phyloP scores from a whole-genome alignment of 139 green algal species.

The Chlorella ohadii region DNA sequence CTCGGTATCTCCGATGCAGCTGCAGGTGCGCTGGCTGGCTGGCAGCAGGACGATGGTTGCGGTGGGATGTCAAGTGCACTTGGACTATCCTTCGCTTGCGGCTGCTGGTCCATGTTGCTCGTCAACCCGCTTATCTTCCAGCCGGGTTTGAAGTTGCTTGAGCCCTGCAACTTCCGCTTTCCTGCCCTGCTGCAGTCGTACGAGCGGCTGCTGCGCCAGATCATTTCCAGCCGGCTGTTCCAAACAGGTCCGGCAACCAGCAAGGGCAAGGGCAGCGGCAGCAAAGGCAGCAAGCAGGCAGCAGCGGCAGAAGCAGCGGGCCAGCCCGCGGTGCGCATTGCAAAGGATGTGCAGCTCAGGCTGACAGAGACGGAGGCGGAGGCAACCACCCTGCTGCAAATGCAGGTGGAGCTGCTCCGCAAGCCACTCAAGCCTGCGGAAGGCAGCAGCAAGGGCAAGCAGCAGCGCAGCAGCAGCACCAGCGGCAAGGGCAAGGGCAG shows the following conservation, averaged over 20 bases:
- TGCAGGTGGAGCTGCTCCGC: conserved; percentile 27
- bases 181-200: background rate
- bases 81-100: no score
- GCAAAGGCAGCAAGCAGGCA: background rate
- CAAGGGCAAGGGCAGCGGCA: background rate
- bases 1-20: background rate
- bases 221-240: conserved; percentile 24
- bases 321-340: background rate
- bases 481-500: background rate
- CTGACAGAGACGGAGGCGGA: conserved; percentile 29
- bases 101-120: no score
- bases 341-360: conserved; percentile 11
- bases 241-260: background rate
- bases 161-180: no score
- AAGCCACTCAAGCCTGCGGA: background rate
- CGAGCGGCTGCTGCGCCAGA: conserved; percentile 31
- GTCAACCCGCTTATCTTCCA: no score
- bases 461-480: background rate
- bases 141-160: no score
- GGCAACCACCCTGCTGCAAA: conserved; percentile 30
- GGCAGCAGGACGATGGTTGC: background rate
- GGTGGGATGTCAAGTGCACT: no score
- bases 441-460: background rate
- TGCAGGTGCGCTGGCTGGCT: conserved; percentile 12
- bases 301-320: background rate